phyloP scores from a whole-genome alignment of 441 rosid species.

The Viola pubescens region DNA sequence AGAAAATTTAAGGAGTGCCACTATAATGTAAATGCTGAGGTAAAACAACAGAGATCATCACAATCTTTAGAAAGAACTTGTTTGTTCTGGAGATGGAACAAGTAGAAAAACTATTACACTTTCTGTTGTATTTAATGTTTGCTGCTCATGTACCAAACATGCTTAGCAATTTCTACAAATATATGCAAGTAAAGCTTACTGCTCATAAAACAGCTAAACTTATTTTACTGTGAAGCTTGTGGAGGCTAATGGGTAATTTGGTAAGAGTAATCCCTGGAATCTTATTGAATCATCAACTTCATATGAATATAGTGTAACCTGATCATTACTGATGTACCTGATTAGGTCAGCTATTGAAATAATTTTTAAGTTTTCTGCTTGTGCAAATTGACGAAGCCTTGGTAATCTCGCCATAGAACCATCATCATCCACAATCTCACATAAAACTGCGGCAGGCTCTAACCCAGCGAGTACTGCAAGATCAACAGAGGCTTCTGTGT shows the following conservation, averaged over 20 bases:
- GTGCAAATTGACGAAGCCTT: constrained; percentile 59
- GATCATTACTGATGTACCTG: constrained; percentile 30
- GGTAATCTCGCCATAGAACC: constrained; percentile 73
- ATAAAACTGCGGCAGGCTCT: constrained; percentile 63
- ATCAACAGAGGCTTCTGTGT: constrained; percentile 85
- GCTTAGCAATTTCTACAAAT: too few species aligned
- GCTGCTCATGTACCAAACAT: neutral
- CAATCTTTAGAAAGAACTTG: neutral
- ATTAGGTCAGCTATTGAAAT: constrained; percentile 76
- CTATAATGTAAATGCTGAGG: too few species aligned
- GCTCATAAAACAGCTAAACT: too few species aligned
- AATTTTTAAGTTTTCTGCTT: constrained; percentile 54
- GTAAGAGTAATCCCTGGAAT: too few species aligned
- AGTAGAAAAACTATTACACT: neutral
- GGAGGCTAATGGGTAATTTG: too few species aligned
- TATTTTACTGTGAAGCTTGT: too few species aligned
- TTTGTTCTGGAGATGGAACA: constrained; percentile 4
- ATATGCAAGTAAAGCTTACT: too few species aligned
- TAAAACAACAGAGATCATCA: neutral
- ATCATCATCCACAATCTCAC: constrained; percentile 75
- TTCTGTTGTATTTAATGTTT: neutral
- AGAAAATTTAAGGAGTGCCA: too few species aligned
- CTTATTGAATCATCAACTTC: too few species aligned
- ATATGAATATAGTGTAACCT: neutral
- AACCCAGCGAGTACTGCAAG: constrained; percentile 74